Evolutionary conservation across 495 filamentous ascomycete genomes (phyloP).

Genomic region (Neurospora intermedia): DNA sequence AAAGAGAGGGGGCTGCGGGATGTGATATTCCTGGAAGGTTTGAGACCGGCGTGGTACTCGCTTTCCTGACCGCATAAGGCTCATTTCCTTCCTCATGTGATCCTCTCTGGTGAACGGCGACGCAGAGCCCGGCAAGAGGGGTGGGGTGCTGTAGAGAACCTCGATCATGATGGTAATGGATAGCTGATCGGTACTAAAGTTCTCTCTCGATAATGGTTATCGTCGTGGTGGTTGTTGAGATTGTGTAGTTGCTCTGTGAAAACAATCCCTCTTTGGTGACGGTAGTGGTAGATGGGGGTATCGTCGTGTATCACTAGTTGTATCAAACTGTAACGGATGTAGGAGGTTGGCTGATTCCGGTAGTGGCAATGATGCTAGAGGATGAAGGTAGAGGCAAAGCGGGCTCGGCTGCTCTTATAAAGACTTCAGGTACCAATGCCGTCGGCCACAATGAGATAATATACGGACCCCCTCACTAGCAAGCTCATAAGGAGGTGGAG

Average conservation of each 20-base stretch:
- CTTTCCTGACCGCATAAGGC: slow-evolving; percentile 5
- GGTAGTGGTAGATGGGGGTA: background rate
- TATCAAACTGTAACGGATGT: background rate
- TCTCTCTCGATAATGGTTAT: background rate
- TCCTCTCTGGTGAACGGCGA: slow-evolving; percentile 20
- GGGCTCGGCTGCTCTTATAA: slow-evolving; percentile 3
- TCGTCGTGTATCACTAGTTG: background rate
- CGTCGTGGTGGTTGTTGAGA: background rate
- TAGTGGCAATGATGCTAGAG: background rate
- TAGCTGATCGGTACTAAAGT: background rate
- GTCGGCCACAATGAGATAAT: slow-evolving; percentile 6
- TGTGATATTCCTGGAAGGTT: slow-evolving; percentile 22
- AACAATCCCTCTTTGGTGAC: background rate
- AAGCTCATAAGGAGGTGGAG: slow-evolving; percentile 23
- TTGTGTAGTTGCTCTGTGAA: background rate
- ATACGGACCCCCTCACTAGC: slow-evolving; percentile 24
- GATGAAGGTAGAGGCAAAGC: background rate
- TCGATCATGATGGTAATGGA: slow-evolving; percentile 17
- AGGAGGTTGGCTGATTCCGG: background rate
- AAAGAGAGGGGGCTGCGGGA: slow-evolving; percentile 11
- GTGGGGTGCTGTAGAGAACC: slow-evolving; percentile 11
- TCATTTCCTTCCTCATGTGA: slow-evolving; percentile 15
- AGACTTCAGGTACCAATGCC: slow-evolving; percentile 19
- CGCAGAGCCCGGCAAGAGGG: slow-evolving; percentile 6
- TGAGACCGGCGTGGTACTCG: slow-evolving; percentile 22